Percentiles rank a stretch among this genome's conserved stretches.
Evolutionary conservation across 495 filamentous ascomycete species (phyloP).

Genomic region (Letharia lupina): DNA sequence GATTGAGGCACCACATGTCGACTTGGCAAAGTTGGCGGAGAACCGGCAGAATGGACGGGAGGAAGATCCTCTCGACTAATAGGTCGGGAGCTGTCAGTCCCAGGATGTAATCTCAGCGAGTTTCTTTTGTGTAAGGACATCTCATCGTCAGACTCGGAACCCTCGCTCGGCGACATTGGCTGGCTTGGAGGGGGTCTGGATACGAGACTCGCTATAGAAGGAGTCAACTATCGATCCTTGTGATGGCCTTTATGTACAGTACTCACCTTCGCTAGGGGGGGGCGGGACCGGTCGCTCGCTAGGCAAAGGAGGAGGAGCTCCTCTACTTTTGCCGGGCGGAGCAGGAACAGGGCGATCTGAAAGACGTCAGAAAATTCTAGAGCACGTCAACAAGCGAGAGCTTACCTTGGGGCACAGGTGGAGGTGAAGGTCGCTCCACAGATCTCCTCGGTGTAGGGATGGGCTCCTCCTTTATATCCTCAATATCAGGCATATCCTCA

Average conservation of each 20-base stretch:
- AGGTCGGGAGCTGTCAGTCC: constrained; percentile 19
- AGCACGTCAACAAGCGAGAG: constrained; percentile 1
- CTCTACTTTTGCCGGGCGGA: constrained; percentile 33
- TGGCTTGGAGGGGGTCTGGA: constrained; percentile 42
- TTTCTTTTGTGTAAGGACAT: constrained; percentile 57
- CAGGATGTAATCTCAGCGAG: constrained; percentile 33
- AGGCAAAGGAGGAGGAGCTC: constrained; percentile 49
- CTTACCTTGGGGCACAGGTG: constrained; percentile 48
- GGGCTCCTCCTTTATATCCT: constrained; percentile 49
- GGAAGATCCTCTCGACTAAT: constrained; percentile 37
- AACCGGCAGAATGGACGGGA: constrained; percentile 40
- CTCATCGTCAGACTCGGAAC: constrained; percentile 91
- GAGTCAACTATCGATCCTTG: constrained; percentile 30
- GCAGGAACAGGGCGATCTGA: constrained; percentile 45
- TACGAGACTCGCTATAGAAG: constrained; percentile 47
- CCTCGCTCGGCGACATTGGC: constrained; percentile 58
- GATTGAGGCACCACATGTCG: constrained; percentile 26
- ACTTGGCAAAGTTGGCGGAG: constrained; percentile 26
- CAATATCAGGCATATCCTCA: constrained; percentile 52
- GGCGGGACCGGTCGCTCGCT: constrained; percentile 59
- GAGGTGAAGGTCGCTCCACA: constrained; percentile 38
- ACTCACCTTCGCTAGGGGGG: constrained; percentile 60
- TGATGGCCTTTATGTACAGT: constrained; percentile 15
- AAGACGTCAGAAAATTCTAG: background rate
- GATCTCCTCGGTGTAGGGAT: constrained; percentile 36